Percentiles rank a stretch among this genome's conserved stretches.
Conservation (phyloP, 345 rosid genomes). For the Raphanus raphanistrum region DNA sequence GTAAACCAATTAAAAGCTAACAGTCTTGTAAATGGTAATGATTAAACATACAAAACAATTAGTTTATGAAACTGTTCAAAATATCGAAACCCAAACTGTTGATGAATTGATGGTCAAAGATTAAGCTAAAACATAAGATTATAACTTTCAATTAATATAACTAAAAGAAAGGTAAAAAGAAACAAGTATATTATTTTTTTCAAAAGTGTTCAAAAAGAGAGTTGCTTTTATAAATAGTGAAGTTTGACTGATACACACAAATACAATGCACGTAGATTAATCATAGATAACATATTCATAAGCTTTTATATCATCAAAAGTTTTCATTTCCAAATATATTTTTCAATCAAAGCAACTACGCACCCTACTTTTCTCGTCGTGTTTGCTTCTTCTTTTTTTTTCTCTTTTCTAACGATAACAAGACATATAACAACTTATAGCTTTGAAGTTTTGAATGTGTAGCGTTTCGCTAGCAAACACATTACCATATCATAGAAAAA, state of each 20-base stretch:
- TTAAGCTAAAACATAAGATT: slow-evolving; percentile 11
- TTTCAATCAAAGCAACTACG: slow-evolving; percentile 18
- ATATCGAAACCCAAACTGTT: slow-evolving; percentile 11
- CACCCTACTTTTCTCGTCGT: slow-evolving; percentile 24
- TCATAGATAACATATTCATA: slow-evolving; percentile 25
- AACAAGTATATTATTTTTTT: not conserved
- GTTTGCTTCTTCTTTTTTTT: not conserved
- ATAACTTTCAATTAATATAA: slow-evolving; percentile 5
- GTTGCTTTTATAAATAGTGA: slow-evolving; percentile 25
- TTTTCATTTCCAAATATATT: not conserved
- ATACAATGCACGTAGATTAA: slow-evolving; percentile 32
- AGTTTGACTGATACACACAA: slow-evolving; percentile 33
- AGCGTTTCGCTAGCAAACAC: slow-evolving; percentile 28
- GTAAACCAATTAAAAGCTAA: not conserved
- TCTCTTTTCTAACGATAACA: not conserved
- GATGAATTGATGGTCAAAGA: slow-evolving; percentile 38
- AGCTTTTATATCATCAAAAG: slow-evolving; percentile 16
- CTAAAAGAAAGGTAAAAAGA: not conserved
- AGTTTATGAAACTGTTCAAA: not conserved
- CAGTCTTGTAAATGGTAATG: slow-evolving; percentile 6
- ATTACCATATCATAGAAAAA: slow-evolving; percentile 15
- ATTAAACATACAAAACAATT: slow-evolving; percentile 4
- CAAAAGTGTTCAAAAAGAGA: slow-evolving; percentile 28
- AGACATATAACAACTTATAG: not conserved
- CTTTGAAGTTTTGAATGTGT: slow-evolving; percentile 12